Evolutionary conservation across 2,329 filamentous ascomycete genomes (phyloP).

Genomic region (Bipolaris zeicola): DNA sequence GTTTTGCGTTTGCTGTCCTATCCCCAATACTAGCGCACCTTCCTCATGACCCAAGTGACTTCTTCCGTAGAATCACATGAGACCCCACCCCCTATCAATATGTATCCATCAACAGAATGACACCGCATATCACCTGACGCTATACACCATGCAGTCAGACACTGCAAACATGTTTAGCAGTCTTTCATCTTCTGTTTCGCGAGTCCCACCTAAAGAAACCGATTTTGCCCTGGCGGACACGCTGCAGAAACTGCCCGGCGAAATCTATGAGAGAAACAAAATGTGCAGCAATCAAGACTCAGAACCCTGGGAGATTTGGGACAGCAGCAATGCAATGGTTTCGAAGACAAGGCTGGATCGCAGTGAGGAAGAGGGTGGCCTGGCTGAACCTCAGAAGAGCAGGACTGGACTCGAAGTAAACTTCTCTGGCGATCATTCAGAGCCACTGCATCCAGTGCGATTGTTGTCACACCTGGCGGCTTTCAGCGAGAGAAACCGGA

Average conservation of each 20-base stretch:
- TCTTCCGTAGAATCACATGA: conserved; percentile 2
- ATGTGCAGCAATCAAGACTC: not conserved
- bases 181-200: not conserved
- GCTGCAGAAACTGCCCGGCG: conserved; percentile 2
- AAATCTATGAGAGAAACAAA: not conserved
- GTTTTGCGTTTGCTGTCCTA: not conserved
- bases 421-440: not conserved
- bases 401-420: not conserved
- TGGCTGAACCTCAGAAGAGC: not conserved
- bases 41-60: conserved; percentile 3
- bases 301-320: not conserved
- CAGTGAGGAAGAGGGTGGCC: not conserved
- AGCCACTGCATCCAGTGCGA: not conserved
- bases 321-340: not conserved
- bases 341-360: not conserved
- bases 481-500: not conserved
- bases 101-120: conserved; percentile 9
- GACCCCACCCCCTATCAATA: conserved; percentile 10
- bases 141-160: not conserved
- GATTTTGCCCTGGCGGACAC: conserved; percentile 5
- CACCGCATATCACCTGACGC: not conserved
- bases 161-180: not conserved
- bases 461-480: not conserved
- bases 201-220: not conserved
- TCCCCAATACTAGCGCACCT: not conserved